phyloP scores from a whole-genome alignment of 2,329 filamentous ascomycete genomes.

The Ophiostoma triangulosporum region DNA sequence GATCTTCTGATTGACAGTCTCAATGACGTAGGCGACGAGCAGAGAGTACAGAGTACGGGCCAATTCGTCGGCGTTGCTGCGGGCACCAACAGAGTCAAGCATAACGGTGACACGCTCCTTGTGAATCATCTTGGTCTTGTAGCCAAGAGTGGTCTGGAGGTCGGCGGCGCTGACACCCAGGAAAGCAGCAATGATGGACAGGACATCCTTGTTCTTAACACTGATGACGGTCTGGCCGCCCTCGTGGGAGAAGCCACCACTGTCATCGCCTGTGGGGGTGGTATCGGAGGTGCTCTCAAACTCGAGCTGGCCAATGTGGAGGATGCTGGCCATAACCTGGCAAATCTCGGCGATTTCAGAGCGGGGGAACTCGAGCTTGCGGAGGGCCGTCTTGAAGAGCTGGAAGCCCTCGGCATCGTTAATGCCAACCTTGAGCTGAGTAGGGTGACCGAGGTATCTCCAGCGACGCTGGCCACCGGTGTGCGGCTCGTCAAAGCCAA shows the following conservation, averaged over 20 bases:
- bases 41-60: slow-evolving; percentile 88
- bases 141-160: slow-evolving; percentile 77
- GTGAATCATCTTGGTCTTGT: slow-evolving; percentile 93
- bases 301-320: slow-evolving; percentile 96
- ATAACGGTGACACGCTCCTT: slow-evolving; percentile 97
- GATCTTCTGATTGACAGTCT: slow-evolving; percentile 78
- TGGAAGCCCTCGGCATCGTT: slow-evolving; percentile 94
- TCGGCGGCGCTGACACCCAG: slow-evolving; percentile 70
- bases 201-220: slow-evolving; percentile 85
- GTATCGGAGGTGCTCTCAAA: slow-evolving; percentile 76
- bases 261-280: slow-evolving; percentile 70
- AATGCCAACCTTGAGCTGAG: slow-evolving; percentile 91
- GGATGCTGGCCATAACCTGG: slow-evolving; percentile 80
- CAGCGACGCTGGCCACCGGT: slow-evolving; percentile 58
- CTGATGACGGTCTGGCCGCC: slow-evolving; percentile 74
- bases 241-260: slow-evolving; percentile 91
- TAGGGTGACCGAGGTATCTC: slow-evolving; percentile 93
- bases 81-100: slow-evolving; percentile 83
- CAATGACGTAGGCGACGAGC: slow-evolving; percentile 85
- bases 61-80: slow-evolving; percentile 85
- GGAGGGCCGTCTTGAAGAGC: slow-evolving; percentile 89
- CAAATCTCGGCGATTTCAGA: slow-evolving; percentile 94
- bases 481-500: slow-evolving; percentile 44
- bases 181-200: slow-evolving; percentile 84
- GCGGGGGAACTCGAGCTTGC: slow-evolving; percentile 86